Conservation (phyloP, 768 basidiomycete species). For the Trametes maxima region DNA sequence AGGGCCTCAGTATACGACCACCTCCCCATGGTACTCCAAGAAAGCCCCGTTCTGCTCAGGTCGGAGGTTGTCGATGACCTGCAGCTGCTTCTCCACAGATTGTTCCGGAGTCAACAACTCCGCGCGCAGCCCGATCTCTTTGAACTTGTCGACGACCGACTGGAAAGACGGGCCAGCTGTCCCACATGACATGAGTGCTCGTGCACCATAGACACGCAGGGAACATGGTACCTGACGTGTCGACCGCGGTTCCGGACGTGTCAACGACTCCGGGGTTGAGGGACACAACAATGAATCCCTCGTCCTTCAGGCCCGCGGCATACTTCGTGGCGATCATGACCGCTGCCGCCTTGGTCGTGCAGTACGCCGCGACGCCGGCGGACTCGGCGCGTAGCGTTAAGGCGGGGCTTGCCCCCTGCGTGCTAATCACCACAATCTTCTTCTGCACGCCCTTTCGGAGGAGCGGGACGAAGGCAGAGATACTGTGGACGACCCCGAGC, state of each 20-base stretch:
- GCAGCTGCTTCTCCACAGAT: neutral
- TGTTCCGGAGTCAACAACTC: neutral
- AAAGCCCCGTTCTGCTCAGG: conserved; percentile 1
- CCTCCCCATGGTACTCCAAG: neutral
- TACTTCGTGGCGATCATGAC: conserved; percentile 45
- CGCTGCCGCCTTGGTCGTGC: conserved; percentile 40
- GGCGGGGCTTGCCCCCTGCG: conserved; percentile 34
- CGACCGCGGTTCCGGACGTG: conserved; percentile 20
- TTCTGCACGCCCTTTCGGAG: conserved; percentile 36
- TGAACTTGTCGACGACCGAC: neutral
- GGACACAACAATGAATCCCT: conserved; percentile 38
- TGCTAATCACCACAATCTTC: conserved; percentile 38
- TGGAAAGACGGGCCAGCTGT: neutral
- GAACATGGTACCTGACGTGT: neutral
- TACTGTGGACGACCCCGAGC: conserved; percentile 39
- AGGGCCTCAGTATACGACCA: too few relatives aligned
- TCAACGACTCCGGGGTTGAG: conserved; percentile 40
- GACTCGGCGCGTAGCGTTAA: conserved; percentile 23
- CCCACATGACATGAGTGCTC: too few relatives aligned
- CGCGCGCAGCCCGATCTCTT: neutral
- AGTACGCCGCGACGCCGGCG: conserved; percentile 32
- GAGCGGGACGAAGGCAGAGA: conserved; percentile 42
- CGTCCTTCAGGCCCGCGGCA: conserved; percentile 33
- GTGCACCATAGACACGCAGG: neutral
- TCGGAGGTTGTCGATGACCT: neutral